phyloP scores from a whole-genome alignment of 192 early-diverging fungal genomes.

The Coemansia sp. region DNA sequence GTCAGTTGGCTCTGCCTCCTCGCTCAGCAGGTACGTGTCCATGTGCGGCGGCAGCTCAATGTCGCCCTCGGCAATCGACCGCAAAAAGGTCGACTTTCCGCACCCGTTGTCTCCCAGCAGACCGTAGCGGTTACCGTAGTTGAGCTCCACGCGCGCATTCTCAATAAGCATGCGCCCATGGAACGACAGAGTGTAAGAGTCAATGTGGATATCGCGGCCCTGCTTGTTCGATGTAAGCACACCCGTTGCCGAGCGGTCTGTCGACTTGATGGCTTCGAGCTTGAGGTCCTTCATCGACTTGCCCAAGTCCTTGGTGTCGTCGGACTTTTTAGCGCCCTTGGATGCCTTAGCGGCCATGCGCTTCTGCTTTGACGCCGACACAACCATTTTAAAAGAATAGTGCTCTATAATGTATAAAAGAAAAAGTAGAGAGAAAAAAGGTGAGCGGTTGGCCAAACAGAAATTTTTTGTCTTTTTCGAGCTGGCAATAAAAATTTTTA shows the following conservation, averaged over 20 bases:
- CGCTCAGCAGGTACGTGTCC: conserved; percentile 94
- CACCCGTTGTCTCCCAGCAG: conserved; percentile 94
- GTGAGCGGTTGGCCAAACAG: background rate
- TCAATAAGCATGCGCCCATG: conserved; percentile 92
- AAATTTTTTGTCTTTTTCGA: conserved; percentile 4
- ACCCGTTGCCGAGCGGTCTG: conserved; percentile 86
- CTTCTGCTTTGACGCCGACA: conserved; percentile 77
- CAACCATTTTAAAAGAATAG: conserved; percentile 27
- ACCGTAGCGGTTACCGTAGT: conserved; percentile 97
- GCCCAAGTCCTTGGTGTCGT: conserved; percentile 44
- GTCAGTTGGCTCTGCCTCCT: conserved; percentile 94
- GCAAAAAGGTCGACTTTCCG: conserved; percentile 95
- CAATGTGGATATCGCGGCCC: conserved; percentile 96
- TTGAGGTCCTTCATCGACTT: conserved; percentile 59
- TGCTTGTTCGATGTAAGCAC: conserved; percentile 86
- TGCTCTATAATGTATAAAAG: conserved; percentile 5
- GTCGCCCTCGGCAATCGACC: conserved; percentile 89
- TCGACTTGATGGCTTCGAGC: conserved; percentile 56
- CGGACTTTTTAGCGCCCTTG: conserved; percentile 41
- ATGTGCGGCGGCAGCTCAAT: conserved; percentile 95
- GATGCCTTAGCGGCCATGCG: conserved; percentile 74
- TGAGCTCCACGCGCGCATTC: conserved; percentile 94
- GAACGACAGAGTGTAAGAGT: conserved; percentile 90
- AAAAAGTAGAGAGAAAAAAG: conserved; percentile 5
- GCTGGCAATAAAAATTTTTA: conserved; percentile 6